Base-by-base conservation (phyloP, 1,284 basidiomycete species). In the Jaminaea rosea region DNA sequence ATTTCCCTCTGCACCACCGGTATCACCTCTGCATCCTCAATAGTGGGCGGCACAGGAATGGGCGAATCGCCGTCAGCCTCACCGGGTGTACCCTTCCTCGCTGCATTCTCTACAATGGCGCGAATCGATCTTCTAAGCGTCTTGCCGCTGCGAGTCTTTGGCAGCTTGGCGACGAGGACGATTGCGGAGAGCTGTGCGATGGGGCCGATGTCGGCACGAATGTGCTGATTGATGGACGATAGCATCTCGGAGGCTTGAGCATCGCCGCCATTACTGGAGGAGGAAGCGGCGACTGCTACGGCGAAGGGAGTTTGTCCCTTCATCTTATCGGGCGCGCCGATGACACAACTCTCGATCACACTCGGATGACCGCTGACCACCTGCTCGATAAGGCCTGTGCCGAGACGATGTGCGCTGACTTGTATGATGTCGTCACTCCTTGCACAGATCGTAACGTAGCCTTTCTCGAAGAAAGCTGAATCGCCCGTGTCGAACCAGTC, bases 291-390 rank as follows among this genome's bases (percentile, higher is more conserved):
- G 11, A 42, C 39, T 11, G 68, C 57, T 10, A 69, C 51, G 4
- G 69, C 69, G 26, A 72, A 72, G 0, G 73, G 73, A 9, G 67
- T 60, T 36, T 68, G 65, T 1, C 70, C 69, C n/a, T 72, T 72
- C 28, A 65, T 55, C 26, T 62, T 57, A 45, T 72, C 69, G 2
- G 69, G 69, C 1, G 65, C 60, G 5, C 69, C 69, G 0, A 72
- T 65, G 7, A 72, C 69, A 13, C 72, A 74, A 56, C 67, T 65
- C 52, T 67, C 65, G 47, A 63, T 51, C 1, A 67, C 57, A 19
- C 59, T 57, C 8, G 55, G 51, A 26, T 67, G 62, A 0, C 36
- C 42, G 1, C 56, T 59, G 15, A 67, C 58, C 44, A 65, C 63
- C 37, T 69, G 62, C 47, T 72, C 69, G 44, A 72, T 60, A 28